Evolutionary conservation across 1,284 basidiomycete species (phyloP).

Genomic region (Ganoderma resinaceum): DNA sequence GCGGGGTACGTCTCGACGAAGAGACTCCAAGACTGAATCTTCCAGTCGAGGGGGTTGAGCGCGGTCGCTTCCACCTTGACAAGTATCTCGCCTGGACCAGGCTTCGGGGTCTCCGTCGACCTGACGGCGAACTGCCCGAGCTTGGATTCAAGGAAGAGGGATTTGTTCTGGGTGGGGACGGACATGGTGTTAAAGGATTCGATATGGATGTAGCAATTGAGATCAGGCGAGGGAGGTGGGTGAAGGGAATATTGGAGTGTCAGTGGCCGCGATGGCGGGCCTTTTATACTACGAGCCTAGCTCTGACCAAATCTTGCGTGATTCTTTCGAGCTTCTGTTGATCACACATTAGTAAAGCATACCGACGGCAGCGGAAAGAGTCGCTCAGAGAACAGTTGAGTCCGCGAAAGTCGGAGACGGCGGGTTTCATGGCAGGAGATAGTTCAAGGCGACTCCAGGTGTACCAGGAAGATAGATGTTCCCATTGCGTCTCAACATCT

Average conservation of each 20-base stretch:
- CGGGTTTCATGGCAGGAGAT: no score
- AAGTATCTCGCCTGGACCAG: slow-evolving; percentile 47
- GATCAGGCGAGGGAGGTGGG: background rate
- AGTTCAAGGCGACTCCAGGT: no score
- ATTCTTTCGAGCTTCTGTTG: background rate
- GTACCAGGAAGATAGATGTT: no score
- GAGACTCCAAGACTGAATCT: slow-evolving; percentile 44
- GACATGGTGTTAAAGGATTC: slow-evolving; percentile 21
- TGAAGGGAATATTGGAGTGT: background rate
- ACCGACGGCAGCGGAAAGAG: background rate
- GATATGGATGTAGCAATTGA: no score
- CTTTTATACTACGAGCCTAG: background rate
- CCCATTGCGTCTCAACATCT: no score
- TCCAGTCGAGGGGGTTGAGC: slow-evolving; percentile 53
- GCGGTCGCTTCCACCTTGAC: slow-evolving; percentile 48
- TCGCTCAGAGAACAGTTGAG: background rate
- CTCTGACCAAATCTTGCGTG: no score
- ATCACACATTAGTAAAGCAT: background rate
- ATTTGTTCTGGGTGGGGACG: slow-evolving; percentile 33
- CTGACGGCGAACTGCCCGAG: slow-evolving; percentile 36
- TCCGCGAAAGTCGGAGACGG: background rate
- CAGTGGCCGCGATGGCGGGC: background rate
- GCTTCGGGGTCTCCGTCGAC: slow-evolving; percentile 34
- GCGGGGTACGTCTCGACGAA: slow-evolving; percentile 44
- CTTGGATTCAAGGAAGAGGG: slow-evolving; percentile 32